Evolutionary conservation across 176 grass and related monocot species (phyloP), one percentile per base, ranked within the genome.

Genomic region (Stipa capillata): DNA sequence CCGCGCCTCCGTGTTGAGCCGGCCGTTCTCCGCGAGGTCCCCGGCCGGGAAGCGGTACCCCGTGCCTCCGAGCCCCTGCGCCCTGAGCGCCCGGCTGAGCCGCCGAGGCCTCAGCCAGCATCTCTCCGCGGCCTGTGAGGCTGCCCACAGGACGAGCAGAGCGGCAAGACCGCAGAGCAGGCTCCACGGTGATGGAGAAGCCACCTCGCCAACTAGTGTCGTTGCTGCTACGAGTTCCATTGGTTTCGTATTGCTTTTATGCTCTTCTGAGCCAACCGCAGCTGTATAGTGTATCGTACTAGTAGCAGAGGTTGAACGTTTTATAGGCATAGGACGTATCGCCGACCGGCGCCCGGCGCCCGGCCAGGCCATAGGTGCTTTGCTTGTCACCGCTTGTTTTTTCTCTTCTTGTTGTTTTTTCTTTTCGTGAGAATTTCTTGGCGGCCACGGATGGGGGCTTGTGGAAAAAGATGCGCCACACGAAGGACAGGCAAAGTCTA

Each of bases 11-110:
- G 21, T 32, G 78, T 69, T 77, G 75, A 84, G 87, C 56, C 81
- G 78, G 21, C 2, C 31, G 28, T 52, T 81, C 75, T 97, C 93
- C 54, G 48, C 36, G 13, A 92, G 27, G 56, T 97, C 87, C 5
- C 93, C 87, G 1, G 37, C 33, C 2, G 86, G 72, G 74, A 87
- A 80, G n/a, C 64, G 42, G 74, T 92, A 96, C 49, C 17, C 66
- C 14, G 73, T 92, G 25, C 87, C 87, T 39, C 73, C 23, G 35
- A 96, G 81, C 16, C 90, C 90, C 83, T 96, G 90, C 40, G 59
- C 79, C 15, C 89, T 73, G 32, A 91, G 84, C 44, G 34, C 72
- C 20, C 73, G 59, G 53, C 27, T 65, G 6, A 95, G 77, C 63
- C 87, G 81, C 69, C 73, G 71, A 3, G 87, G 93, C 81, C 51